Base-by-base conservation (phyloP, 2,329 filamentous ascomycete genomes). In the Fusarium mundagurra region DNA sequence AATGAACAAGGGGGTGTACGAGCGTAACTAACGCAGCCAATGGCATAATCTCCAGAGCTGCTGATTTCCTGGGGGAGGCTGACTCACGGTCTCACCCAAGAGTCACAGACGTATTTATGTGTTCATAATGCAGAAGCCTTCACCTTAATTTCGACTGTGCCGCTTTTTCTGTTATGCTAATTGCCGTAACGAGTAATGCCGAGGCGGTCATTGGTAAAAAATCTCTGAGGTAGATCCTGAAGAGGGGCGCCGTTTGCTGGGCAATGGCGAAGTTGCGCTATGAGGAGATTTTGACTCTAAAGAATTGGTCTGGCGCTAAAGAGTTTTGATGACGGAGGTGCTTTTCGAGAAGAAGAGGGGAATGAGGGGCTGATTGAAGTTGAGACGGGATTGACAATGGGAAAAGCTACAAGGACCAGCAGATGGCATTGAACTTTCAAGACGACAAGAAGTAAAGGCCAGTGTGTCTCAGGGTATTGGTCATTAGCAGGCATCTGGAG, bases 251-350 rank as follows among this genome's bases (percentile, higher is more conserved):
- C 61, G 65, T 71, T 69, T 61, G 71, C 69, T 70, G 55, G 61
- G 43, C 61, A 73, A 75, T 73, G 70, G 64, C 55, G 54, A 64
- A 36, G 36, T 48, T 48, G 45, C 67, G 62, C 63, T 69, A 76
- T 38, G 57, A 62, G 58, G 63, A 69, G 47, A 59, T 72, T 67
- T 57, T 66, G 72, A 61, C 72, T 78, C 72, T 77, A 64, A 75
- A 78, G 71, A 44, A 22, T 36, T 59, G 60, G 61, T 61, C 70
- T 74, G 47, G 62, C 77, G 77, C 77, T 78, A 78, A 58, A 59
- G 61, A 53, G 51, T 58, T 36, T 31, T 61, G 65, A 78, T 78
- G 77, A 78, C 77, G 77, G 77, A 71, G 74, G 73, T 67, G 76
- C 69, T 48, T 71, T 61, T 71, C 66, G 59, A 69, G 66, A 61